These are phyloP conservation scores for Plicaturopsis crispa DNA, from an alignment of 768 basidiomycete species.

Conservation along the genomic window DNA sequence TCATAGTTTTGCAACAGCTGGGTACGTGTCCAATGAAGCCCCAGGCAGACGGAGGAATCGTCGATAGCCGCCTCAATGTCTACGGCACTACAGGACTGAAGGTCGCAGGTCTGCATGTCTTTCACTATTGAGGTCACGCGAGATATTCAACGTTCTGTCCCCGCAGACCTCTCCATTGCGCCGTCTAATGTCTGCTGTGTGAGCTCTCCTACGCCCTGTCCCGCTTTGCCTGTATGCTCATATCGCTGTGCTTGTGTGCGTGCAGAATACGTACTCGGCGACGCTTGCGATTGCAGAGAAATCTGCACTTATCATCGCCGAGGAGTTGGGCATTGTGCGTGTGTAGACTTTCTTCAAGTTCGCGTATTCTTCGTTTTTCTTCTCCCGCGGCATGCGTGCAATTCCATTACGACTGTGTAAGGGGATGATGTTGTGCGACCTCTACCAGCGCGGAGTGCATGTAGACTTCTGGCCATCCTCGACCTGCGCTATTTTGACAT, in stretches of 20 bases:
- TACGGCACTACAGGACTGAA: conserved; percentile 53
- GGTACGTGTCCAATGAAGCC: conserved; percentile 69
- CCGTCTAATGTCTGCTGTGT: conserved; percentile 30
- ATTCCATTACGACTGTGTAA: too few relatives aligned
- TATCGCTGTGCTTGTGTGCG: too few relatives aligned
- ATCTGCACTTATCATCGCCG: conserved; percentile 49
- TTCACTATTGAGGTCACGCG: too few relatives aligned
- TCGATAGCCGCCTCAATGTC: conserved; percentile 55
- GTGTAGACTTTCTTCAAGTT: too few relatives aligned
- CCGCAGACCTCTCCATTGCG: conserved; percentile 31
- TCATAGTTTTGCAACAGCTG: conserved; percentile 28
- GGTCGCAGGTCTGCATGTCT: too few relatives aligned
- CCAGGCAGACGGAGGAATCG: conserved; percentile 47
- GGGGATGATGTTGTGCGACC: too few relatives aligned
- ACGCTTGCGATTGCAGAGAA: conserved; percentile 50
- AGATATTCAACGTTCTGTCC: too few relatives aligned
- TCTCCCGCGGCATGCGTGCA: too few relatives aligned
- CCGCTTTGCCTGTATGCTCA: not conserved
- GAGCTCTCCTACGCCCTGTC: conserved; percentile 3
- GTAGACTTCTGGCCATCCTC: too few relatives aligned
- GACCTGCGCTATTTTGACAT: too few relatives aligned
- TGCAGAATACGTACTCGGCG: conserved; percentile 38
- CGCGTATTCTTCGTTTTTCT: too few relatives aligned
- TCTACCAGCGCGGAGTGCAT: too few relatives aligned
- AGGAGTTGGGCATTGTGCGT: conserved; percentile 33